A percentile compares a stretch with the other conserved stretches of the same genome.
Conservation (phyloP, 1,284 basidiomycete species). For the Xerocomus amazonicus region DNA sequence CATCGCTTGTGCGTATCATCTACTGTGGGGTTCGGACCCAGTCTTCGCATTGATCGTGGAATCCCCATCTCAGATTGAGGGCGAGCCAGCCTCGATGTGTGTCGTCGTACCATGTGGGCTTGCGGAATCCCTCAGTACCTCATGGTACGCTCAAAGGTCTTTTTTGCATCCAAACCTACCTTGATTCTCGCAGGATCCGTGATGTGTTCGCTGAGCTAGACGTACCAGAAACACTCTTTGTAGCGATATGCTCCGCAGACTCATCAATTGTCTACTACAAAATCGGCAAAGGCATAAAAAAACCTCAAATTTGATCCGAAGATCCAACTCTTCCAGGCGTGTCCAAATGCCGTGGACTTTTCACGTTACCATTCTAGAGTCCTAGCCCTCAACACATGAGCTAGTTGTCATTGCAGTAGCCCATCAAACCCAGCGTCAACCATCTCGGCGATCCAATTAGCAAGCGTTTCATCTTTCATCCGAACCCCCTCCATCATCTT, state of each 20-base stretch:
- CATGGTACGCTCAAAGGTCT: constrained; percentile 34
- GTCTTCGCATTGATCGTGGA: not conserved
- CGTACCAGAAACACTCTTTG: constrained; percentile 47
- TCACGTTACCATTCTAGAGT: not conserved
- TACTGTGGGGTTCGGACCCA: not conserved
- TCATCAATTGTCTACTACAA: constrained; percentile 82
- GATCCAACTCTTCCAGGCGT: too few relatives aligned
- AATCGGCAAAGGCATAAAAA: constrained; percentile 68
- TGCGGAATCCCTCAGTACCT: constrained; percentile 56
- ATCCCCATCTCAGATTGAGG: constrained; percentile 13
- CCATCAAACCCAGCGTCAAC: constrained; percentile 50
- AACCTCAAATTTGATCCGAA: constrained; percentile 52
- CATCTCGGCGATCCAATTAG: constrained; percentile 79
- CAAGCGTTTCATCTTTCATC: constrained; percentile 66
- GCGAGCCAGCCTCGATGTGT: constrained; percentile 28
- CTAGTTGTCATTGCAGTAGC: constrained; percentile 19
- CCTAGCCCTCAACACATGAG: not conserved
- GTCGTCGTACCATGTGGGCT: constrained; percentile 67
- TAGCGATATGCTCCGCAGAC: constrained; percentile 72
- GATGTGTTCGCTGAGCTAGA: constrained; percentile 51
- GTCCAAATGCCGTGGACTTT: constrained; percentile 1
- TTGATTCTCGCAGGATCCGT: constrained; percentile 43
- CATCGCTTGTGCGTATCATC: constrained; percentile 44
- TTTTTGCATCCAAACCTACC: constrained; percentile 26
- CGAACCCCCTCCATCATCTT: constrained; percentile 60